These are phyloP conservation scores for Colletotrichum sojae DNA, from an alignment of 2,329 filamentous ascomycete genomes.

Conservation along the genomic window DNA sequence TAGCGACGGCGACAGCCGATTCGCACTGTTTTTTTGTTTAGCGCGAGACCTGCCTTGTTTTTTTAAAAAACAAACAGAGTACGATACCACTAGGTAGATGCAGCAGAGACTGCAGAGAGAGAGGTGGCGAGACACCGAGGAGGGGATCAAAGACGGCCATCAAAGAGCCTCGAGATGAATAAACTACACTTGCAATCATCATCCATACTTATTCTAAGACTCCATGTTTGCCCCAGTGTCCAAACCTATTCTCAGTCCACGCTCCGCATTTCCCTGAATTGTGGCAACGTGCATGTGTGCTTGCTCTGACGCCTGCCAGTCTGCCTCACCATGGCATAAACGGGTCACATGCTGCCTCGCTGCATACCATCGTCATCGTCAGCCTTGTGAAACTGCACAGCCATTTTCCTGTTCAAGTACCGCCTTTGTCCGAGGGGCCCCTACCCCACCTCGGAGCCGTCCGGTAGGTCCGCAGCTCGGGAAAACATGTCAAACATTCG, in stretches of 20 bases:
- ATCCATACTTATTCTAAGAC: background rate
- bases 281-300: no score
- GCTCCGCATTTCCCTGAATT: no score
- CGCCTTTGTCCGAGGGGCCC: constrained; percentile 14
- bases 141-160: background rate
- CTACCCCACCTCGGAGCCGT: constrained; percentile 23
- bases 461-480: constrained; percentile 3
- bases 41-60: no score
- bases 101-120: constrained; percentile 20
- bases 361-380: background rate
- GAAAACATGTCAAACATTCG: constrained; percentile 3
- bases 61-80: background rate
- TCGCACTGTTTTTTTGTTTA: background rate
- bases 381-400: constrained; percentile 7
- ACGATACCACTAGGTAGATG: constrained; percentile 27
- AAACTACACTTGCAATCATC: background rate
- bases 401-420: background rate
- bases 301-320: background rate
- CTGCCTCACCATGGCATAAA: no score
- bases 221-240: background rate
- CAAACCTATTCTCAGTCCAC: no score
- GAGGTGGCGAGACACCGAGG: background rate
- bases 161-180: constrained; percentile 10
- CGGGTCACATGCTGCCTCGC: background rate
- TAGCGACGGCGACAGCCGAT: constrained; percentile 27